These are phyloP conservation scores for Peronospora tabacina DNA, from an alignment of 352 stramenopile genomes.

Conservation along the genomic window DNA sequence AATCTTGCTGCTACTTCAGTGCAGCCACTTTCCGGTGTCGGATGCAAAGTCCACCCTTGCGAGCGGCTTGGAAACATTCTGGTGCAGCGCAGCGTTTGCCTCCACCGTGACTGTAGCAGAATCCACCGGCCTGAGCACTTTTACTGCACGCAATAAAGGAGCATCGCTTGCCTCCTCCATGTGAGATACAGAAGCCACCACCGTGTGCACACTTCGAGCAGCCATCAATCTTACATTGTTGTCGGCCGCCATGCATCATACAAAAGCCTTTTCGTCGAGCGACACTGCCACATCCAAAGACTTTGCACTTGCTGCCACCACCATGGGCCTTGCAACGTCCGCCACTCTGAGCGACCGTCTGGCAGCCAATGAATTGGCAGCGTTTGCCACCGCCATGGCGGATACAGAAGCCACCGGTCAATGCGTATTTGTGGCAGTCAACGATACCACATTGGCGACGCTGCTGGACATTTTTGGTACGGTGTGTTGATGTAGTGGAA, in stretches of 20 bases:
- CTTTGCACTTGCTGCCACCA: slow-evolving; percentile 74
- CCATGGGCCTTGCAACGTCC: slow-evolving; percentile 79
- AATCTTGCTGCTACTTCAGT: slow-evolving; percentile 4
- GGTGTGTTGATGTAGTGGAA: slow-evolving; percentile 6
- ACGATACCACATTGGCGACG: slow-evolving; percentile 52
- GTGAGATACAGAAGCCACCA: slow-evolving; percentile 67
- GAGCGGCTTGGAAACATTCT: slow-evolving; percentile 69
- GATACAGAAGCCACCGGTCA: slow-evolving; percentile 66
- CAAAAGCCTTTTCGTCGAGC: slow-evolving; percentile 63
- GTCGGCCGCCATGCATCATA: slow-evolving; percentile 61
- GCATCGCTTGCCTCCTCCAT: slow-evolving; percentile 65
- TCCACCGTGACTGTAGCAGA: slow-evolving; percentile 75
- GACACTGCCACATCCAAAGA: slow-evolving; percentile 45
- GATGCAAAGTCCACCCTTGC: slow-evolving; percentile 76
- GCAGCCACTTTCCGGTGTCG: slow-evolving; percentile 45
- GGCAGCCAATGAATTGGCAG: slow-evolving; percentile 46
- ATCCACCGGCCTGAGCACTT: slow-evolving; percentile 63
- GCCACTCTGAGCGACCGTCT: slow-evolving; percentile 69
- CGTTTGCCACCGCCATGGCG: slow-evolving; percentile 70
- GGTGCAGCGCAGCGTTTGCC: slow-evolving; percentile 63
- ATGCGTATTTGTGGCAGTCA: slow-evolving; percentile 56
- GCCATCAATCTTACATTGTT: slow-evolving; percentile 63
- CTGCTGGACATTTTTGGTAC: slow-evolving; percentile 29
- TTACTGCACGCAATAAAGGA: slow-evolving; percentile 45
- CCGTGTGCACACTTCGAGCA: slow-evolving; percentile 72